Conservation (phyloP, 768 basidiomycete genomes). For the Fistulinella prunicolor region DNA sequence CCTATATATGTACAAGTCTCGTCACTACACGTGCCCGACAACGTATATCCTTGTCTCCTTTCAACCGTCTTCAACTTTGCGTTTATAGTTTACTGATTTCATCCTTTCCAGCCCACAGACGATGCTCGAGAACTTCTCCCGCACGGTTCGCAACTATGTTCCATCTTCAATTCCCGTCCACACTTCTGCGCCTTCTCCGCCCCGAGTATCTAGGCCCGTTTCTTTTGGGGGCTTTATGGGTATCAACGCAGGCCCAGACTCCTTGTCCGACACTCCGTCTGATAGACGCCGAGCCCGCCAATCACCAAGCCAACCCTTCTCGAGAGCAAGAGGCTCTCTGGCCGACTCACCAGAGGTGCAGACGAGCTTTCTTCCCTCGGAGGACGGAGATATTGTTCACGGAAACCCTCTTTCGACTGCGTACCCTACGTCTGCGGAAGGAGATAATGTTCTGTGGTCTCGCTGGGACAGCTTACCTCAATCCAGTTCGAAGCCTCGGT, state of each 20-base stretch:
- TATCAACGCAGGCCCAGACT: conserved; percentile 20
- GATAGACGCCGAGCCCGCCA: conserved; percentile 10
- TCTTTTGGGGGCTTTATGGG: conserved; percentile 45
- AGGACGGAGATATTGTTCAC: conserved; percentile 22
- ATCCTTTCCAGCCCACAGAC: conserved; percentile 42
- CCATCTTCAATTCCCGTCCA: conserved; percentile 52
- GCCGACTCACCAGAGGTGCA: conserved; percentile 16
- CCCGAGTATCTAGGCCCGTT: conserved; percentile 47
- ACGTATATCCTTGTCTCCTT: not conserved
- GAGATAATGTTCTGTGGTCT: conserved; percentile 33
- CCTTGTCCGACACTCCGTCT: conserved; percentile 3
- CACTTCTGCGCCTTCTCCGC: conserved; percentile 45
- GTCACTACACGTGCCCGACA: conserved; percentile 15
- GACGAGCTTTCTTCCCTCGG: conserved; percentile 12
- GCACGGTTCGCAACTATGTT: conserved; percentile 52
- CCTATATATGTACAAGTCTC: conserved; percentile 14
- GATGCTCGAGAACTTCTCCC: conserved; percentile 50
- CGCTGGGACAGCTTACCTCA: conserved; percentile 31
- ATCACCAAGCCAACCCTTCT: conserved; percentile 9
- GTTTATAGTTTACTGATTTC: conserved; percentile 13
- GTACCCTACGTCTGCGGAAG: conserved; percentile 32
- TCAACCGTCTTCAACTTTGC: not conserved
- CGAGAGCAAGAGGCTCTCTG: conserved; percentile 2
- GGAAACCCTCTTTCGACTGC: conserved; percentile 17
- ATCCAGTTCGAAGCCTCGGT: conserved; percentile 18